Base-by-base conservation (phyloP, 768 basidiomycete species). In the Coprinopsis strossmayeri region DNA sequence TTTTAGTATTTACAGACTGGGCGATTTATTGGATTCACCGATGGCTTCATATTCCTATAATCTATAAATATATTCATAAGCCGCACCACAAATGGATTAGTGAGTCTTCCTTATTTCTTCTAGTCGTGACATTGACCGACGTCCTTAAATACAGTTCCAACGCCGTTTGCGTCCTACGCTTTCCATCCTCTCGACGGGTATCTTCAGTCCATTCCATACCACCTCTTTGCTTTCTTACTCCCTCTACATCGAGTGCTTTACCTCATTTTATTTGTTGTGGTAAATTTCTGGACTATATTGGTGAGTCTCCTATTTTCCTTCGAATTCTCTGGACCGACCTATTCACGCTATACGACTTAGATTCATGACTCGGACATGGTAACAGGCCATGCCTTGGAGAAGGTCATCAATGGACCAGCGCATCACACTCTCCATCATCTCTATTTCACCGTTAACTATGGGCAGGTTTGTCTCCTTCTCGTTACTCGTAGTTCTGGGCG, bases 341-440 rank as follows among this genome's bases (percentile, higher is more conserved):
- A 20, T 35, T 23, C n/a, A 2, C 21, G 30, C n/a, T n/a, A n/a
- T n/a, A n/a, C 18, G 42, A 1, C 44, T 48, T 42, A 92, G 91
- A 99, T 99, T 56, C 95, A 99, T 62, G 96, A 99, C 66, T 94
- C 91, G 2, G 96, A 98, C 70, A 98, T 99, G 95, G 82, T 98
- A 60, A 90, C 91, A 23, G 94, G 87, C 2, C 86, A 91, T 62
- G 71, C 82, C 3, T 76, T 96, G 3, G 95, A 97, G 68, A 82
- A 75, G 51, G 68, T 88, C 62, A 93, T 99, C 69, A 99, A 98
- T 67, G 93, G 92, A n/a, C 95, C 96, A 2, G 91, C 94, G 1
- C 96, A 99, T 58, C 96, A 99, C 64, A 98, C 94, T 0, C 73
- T 97, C 37, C 95, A 97, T 63, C 96, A 98, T 61, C 69, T 99